Percentiles rank a stretch among this genome's conserved stretches.
These are phyloP conservation scores for Collybia sordida DNA, from an alignment of 768 basidiomycete species.

Conservation along the genomic window DNA sequence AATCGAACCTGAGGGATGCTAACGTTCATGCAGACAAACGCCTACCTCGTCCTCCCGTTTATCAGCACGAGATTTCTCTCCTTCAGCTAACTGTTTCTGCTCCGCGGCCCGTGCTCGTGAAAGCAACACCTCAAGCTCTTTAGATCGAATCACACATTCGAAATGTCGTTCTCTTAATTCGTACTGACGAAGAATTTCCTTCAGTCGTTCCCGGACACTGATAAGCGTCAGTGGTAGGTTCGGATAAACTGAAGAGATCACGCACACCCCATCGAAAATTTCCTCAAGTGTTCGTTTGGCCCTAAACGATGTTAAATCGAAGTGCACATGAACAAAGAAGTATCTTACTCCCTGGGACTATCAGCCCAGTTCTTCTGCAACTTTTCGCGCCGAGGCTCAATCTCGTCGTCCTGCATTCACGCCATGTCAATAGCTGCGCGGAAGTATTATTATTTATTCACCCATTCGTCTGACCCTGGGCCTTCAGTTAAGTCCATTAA, in stretches of 20 bases:
- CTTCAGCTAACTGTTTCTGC: conserved; percentile 79
- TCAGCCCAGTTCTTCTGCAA: conserved; percentile 83
- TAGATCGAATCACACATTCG: conserved; percentile 88
- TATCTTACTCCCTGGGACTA: conserved; percentile 67
- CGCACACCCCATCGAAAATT: conserved; percentile 85
- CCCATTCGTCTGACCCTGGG: conserved; percentile 60
- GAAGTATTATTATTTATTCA: conserved; percentile 28
- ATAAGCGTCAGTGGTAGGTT: conserved; percentile 3
- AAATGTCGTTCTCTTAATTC: conserved; percentile 91
- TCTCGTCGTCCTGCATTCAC: conserved; percentile 55
- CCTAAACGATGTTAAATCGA: conserved; percentile 34
- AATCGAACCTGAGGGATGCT: conserved; percentile 10
- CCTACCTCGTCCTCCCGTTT: conserved; percentile 76
- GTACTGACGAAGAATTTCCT: conserved; percentile 84
- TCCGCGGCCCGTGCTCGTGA: conserved; percentile 87
- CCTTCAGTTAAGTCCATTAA: conserved; percentile 86
- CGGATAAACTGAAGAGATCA: conserved; percentile 14
- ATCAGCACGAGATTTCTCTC: conserved; percentile 66
- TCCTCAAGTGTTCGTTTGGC: conserved; percentile 76
- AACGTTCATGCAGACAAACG: conserved; percentile 17
- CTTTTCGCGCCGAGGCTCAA: conserved; percentile 63
- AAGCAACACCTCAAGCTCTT: conserved; percentile 85
- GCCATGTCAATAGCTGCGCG: neutral
- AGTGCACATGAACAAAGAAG: neutral
- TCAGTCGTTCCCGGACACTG: conserved; percentile 84